Evolutionary conservation across 371 early-diverging fungal genomes (phyloP).

Genomic region (Nosema muscidifuracis): DNA sequence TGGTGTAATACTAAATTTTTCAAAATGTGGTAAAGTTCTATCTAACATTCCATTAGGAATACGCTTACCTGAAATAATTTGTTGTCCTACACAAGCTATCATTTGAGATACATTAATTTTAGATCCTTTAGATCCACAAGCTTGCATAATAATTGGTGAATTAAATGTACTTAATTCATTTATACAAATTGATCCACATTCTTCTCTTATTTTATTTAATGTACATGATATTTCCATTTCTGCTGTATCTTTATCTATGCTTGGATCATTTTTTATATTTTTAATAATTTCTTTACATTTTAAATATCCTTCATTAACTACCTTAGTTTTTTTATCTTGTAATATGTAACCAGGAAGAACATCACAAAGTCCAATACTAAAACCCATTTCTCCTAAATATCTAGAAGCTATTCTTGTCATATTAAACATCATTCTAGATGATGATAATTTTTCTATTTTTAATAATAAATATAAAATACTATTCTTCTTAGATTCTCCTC

Average conservation of each 20-base stretch:
- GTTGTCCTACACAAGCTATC: conserved; percentile 99
- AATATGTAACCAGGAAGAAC: conserved; percentile 78
- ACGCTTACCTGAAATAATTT: conserved; percentile 88
- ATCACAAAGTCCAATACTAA: conserved; percentile 71
- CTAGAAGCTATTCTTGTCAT: conserved; percentile 82
- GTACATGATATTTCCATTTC: conserved; percentile 72
- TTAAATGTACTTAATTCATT: conserved; percentile 81
- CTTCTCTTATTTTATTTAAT: conserved; percentile 83
- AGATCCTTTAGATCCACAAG: conserved; percentile 92
- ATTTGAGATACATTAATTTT: conserved; percentile 97
- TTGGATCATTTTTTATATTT: conserved; percentile 1
- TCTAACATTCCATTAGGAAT: conserved; percentile 90
- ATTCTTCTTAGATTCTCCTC: conserved; percentile 80
- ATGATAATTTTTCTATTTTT: conserved; percentile 74
- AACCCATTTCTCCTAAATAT: conserved; percentile 71
- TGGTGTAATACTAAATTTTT: conserved; percentile 75
- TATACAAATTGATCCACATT: conserved; percentile 84
- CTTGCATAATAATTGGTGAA: conserved; percentile 91
- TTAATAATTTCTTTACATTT: conserved; percentile 75
- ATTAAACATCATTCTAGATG: conserved; percentile 82
- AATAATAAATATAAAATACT: conserved; percentile 81
- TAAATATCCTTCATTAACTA: conserved; percentile 72
- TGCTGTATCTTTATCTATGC: neutral
- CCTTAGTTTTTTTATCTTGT: conserved; percentile 69
- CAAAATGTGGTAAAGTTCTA: conserved; percentile 89